A percentile compares a stretch with the other conserved stretches of the same genome.
phyloP scores from a whole-genome alignment of 108 stramenopile genomes.

The Poteriospumella lacustris region DNA sequence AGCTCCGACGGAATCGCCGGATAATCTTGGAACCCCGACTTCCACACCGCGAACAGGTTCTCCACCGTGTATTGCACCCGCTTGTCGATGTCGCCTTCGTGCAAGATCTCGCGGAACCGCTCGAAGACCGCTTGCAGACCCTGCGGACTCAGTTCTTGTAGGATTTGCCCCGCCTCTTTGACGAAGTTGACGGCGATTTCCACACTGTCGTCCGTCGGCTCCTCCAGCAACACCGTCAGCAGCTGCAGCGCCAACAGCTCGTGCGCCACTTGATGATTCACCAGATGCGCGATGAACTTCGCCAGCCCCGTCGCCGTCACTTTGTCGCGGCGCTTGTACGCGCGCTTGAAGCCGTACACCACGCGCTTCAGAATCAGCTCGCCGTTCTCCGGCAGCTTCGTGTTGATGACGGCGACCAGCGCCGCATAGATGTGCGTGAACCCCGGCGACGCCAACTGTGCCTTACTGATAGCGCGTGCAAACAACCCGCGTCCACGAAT shows the following conservation, averaged over 20 bases:
- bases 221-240: conserved; percentile 81
- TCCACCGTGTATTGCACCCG: conserved; percentile 91
- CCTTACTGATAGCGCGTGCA: conserved; percentile 70
- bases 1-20: conserved; percentile 73
- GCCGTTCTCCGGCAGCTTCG: conserved; percentile 91
- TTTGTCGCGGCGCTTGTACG: conserved; percentile 80
- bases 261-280: conserved; percentile 90
- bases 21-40: conserved; percentile 71
- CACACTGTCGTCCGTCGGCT: conserved; percentile 90
- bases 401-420: conserved; percentile 85
- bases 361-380: conserved; percentile 78
- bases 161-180: conserved; percentile 71
- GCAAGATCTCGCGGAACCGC: conserved; percentile 82
- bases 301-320: conserved; percentile 71
- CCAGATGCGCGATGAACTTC: conserved; percentile 86
- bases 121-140: conserved; percentile 93
- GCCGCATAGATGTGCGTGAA: conserved; percentile 76
- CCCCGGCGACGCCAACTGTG: conserved; percentile 78
- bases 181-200: conserved; percentile 89
- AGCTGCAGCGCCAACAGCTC: conserved; percentile 91
- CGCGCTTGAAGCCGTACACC: conserved; percentile 75
- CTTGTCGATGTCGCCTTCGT: conserved; percentile 74
- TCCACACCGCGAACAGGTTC: conserved; percentile 71
- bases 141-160: conserved; percentile 75
- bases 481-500: conserved; percentile 86